Percentiles rank a stretch among this genome's conserved stretches.
phyloP scores from a whole-genome alignment of 164 flowering plant genomes.

The Chloranthus sessilifolius region DNA sequence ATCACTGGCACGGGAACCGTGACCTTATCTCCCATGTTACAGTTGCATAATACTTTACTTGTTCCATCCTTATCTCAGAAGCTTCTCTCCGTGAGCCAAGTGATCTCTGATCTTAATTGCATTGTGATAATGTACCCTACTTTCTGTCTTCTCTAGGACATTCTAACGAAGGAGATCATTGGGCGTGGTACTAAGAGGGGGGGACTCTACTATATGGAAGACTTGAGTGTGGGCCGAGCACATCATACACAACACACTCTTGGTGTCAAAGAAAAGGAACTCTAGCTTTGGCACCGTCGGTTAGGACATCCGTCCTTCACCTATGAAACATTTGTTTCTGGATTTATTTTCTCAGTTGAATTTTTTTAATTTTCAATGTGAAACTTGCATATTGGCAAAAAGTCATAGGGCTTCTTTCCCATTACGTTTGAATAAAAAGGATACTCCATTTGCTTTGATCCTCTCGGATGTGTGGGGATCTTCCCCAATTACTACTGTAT shows the following conservation, averaged over 20 bases:
- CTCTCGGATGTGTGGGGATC: too few relatives aligned
- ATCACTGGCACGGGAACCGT: too few relatives aligned
- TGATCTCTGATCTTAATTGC: background rate
- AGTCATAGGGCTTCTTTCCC: background rate
- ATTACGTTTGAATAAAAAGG: background rate
- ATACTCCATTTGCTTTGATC: too few relatives aligned
- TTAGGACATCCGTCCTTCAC: slow-evolving; percentile 10
- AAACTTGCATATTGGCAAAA: slow-evolving; percentile 6
- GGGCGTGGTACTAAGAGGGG: too few relatives aligned
- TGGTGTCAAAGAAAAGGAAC: too few relatives aligned
- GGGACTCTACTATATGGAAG: too few relatives aligned
- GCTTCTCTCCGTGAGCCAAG: slow-evolving; percentile 1
- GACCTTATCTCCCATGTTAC: background rate
- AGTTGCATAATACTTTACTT: background rate
- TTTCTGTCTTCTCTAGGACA: too few relatives aligned
- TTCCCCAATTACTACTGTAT: too few relatives aligned
- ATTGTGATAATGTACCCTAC: background rate
- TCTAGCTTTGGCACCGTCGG: too few relatives aligned
- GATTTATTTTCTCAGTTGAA: background rate
- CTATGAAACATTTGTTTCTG: slow-evolving; percentile 4
- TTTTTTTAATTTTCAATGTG: background rate
- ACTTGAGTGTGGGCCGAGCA: background rate
- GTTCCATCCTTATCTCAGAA: slow-evolving; percentile 1
- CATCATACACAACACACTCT: too few relatives aligned
- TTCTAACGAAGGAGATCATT: too few relatives aligned